These are phyloP conservation scores for Endotrypanum monterogeii DNA, from an alignment of 208 protist species.

Conservation along the genomic window DNA sequence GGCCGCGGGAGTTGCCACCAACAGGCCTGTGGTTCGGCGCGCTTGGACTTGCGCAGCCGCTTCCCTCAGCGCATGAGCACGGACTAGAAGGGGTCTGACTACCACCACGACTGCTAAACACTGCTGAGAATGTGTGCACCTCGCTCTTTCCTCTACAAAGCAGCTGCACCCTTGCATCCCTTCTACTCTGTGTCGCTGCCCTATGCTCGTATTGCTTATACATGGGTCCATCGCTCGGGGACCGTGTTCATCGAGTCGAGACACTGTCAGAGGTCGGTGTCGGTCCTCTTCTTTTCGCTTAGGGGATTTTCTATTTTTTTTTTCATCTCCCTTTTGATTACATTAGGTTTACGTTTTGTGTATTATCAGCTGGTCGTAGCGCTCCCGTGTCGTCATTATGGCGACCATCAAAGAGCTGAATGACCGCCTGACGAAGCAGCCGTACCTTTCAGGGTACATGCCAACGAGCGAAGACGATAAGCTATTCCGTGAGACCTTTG, in stretches of 20 bases:
- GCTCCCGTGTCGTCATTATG: constrained; percentile 8
- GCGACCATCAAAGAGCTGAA: constrained; percentile 58
- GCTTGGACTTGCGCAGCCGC: neutral
- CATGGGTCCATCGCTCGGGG: neutral
- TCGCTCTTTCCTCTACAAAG: neutral
- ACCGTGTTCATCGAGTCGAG: neutral
- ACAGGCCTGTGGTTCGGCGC: no score
- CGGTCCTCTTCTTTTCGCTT: neutral
- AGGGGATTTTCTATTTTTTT: neutral
- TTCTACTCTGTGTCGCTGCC: neutral
- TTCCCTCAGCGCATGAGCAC: neutral
- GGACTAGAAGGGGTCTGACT: neutral
- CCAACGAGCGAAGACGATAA: constrained; percentile 55
- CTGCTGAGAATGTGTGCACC: neutral
- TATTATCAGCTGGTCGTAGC: neutral
- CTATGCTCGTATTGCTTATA: neutral
- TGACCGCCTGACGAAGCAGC: constrained; percentile 53
- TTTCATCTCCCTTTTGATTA: neutral
- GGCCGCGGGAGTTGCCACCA: neutral
- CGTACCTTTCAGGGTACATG: constrained; percentile 66
- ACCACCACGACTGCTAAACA: neutral
- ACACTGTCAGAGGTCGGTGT: neutral
- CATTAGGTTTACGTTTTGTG: neutral
- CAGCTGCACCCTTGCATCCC: no score
- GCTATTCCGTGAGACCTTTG: constrained; percentile 55